Evolutionary conservation across 441 rosid genomes (phyloP).

Genomic region (Macaranga tanarius): DNA sequence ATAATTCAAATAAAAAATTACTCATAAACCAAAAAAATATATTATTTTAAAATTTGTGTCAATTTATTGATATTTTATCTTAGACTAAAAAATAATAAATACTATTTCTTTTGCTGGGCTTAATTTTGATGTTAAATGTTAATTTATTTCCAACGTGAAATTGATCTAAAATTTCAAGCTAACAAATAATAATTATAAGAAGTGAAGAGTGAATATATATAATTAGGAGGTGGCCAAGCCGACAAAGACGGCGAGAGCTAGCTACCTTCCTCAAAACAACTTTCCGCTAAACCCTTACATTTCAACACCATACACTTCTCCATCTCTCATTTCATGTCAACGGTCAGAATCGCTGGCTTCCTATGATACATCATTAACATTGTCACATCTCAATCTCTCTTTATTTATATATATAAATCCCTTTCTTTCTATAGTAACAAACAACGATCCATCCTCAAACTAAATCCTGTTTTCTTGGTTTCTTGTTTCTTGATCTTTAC

Average conservation of each 20-base stretch:
- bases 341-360: conserved; percentile 73
- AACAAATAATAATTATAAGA: neutral
- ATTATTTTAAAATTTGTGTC: too few species aligned
- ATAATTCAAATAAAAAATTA: too few species aligned
- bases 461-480: conserved; percentile 1
- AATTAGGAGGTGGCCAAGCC: neutral
- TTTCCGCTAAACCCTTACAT: conserved; percentile 6
- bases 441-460: neutral
- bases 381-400: neutral
- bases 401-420: conserved; percentile 12
- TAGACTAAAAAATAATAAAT: too few species aligned
- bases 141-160: too few species aligned
- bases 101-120: too few species aligned
- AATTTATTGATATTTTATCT: too few species aligned
- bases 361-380: too few species aligned
- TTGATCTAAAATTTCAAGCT: neutral
- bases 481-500: neutral
- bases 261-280: neutral
- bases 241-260: conserved; percentile 10
- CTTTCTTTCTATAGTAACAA: neutral
- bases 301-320: neutral
- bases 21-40: too few species aligned
- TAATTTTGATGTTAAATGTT: too few species aligned
- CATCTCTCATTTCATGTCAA: conserved; percentile 33
- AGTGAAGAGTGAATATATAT: neutral